Evolutionary conservation across 73 alveolate genomes (phyloP).

Genomic region (Paramecium biaurelia): DNA sequence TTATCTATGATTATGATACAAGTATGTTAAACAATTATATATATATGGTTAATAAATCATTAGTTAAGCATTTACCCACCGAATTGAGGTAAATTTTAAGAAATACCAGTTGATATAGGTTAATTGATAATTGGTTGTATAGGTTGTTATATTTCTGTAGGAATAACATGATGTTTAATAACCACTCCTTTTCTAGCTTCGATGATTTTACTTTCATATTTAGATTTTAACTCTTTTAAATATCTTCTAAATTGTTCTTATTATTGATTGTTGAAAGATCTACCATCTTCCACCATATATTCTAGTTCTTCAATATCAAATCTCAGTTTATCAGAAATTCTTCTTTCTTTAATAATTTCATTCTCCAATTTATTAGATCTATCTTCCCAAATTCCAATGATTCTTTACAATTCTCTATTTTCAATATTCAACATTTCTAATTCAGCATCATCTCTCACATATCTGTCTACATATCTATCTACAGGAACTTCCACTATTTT

Average conservation of each 20-base stretch:
- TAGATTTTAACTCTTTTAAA: not conserved
- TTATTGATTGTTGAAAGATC: not conserved
- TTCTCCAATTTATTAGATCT: conserved; percentile 11
- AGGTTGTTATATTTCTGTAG: not conserved
- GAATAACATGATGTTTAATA: not conserved
- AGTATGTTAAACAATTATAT: not conserved
- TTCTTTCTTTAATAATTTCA: not conserved
- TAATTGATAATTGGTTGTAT: not conserved
- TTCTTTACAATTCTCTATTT: not conserved
- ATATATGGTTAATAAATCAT: not conserved
- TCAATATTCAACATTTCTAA: not conserved
- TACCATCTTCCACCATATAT: not conserved
- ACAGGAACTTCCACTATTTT: conserved; percentile 36
- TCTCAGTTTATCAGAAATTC: not conserved
- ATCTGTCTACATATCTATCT: not conserved
- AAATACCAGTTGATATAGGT: not conserved
- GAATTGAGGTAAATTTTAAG: not conserved
- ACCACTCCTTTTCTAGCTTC: not conserved
- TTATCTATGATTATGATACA: not conserved
- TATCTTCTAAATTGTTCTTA: conserved; percentile 1
- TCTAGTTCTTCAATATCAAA: not conserved
- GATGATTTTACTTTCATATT: not conserved
- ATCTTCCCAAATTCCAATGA: conserved; percentile 31
- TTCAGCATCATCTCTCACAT: conserved; percentile 35
- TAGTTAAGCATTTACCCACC: not conserved